Evolutionary conservation across 441 rosid species (phyloP).

Genomic region (Metrosideros polymorpha): DNA sequence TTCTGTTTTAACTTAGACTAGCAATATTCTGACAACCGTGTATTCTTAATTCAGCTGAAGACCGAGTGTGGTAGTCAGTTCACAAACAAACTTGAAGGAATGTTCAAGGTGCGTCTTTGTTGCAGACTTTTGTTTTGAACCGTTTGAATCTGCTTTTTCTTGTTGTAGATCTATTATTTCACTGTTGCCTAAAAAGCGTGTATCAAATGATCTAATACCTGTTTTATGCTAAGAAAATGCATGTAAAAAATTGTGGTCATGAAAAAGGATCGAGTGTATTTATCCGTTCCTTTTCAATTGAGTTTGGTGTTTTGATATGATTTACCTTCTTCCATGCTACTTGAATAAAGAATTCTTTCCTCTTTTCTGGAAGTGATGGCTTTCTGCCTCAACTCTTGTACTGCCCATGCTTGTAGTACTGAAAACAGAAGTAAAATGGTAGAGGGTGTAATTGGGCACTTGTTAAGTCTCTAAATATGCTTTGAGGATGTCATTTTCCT

Average conservation of each 20-base stretch:
- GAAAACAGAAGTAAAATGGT: not conserved
- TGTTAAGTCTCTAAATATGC: not conserved
- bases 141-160: not conserved
- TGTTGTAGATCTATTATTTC: not conserved
- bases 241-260: not conserved
- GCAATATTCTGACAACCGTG: not conserved
- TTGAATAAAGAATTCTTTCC: not conserved
- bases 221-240: not conserved
- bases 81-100: constrained; percentile 98
- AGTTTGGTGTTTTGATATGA: not conserved
- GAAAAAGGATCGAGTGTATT: not conserved
- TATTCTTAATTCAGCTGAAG: constrained; percentile 64
- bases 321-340: not conserved
- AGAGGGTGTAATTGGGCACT: not conserved
- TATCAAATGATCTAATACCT: not conserved
- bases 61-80: constrained; percentile 99
- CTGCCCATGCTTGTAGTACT: not conserved
- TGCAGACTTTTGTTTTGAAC: not conserved
- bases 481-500: not conserved
- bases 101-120: constrained; percentile 78
- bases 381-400: not conserved
- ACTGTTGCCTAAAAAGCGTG: not conserved
- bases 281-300: not conserved
- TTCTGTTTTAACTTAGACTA: not conserved
- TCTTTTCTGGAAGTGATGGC: not conserved